Percentiles rank a stretch among this genome's conserved stretches.
Conservation (phyloP, 441 rosid species). For the Erodium texanum region DNA sequence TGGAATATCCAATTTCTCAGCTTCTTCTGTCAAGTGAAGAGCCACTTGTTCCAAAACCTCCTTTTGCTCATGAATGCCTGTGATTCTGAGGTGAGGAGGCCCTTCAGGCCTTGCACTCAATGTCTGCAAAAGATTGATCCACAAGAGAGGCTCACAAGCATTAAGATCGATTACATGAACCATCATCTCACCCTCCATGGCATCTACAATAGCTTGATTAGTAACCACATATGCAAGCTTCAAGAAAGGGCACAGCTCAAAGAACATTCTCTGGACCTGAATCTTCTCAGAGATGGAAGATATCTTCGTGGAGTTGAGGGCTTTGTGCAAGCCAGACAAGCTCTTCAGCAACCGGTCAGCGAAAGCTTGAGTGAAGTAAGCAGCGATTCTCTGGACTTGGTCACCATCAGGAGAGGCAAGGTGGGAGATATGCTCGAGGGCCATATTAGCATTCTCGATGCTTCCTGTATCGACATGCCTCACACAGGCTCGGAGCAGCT, state of each 20-base stretch:
- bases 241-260: slow-evolving; percentile 4
- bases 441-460: slow-evolving; percentile 2
- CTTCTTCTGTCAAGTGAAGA: slow-evolving; percentile 21
- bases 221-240: slow-evolving; percentile 18
- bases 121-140: slow-evolving; percentile 26
- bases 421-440: slow-evolving; percentile 4
- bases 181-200: slow-evolving; percentile 25
- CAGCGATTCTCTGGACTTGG: background rate
- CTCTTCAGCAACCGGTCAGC: slow-evolving; percentile 1
- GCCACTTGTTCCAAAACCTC: slow-evolving; percentile 26
- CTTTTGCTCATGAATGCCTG: slow-evolving; percentile 23
- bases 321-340: background rate
- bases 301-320: background rate
- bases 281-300: background rate
- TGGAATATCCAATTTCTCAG: slow-evolving; percentile 22
- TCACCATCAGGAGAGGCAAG: slow-evolving; percentile 6
- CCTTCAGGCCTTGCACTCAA: slow-evolving; percentile 18
- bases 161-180: slow-evolving; percentile 22
- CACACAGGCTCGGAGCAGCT: background rate
- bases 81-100: slow-evolving; percentile 23
- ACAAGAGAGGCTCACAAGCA: slow-evolving; percentile 23
- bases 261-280: background rate
- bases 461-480: background rate
- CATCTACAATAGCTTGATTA: slow-evolving; percentile 23
- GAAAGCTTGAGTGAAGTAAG: slow-evolving; percentile 2